Percentiles rank a stretch among this genome's conserved stretches.
phyloP scores from a whole-genome alignment of 2,329 filamentous ascomycete genomes.

The Byssochlamys sp. region DNA sequence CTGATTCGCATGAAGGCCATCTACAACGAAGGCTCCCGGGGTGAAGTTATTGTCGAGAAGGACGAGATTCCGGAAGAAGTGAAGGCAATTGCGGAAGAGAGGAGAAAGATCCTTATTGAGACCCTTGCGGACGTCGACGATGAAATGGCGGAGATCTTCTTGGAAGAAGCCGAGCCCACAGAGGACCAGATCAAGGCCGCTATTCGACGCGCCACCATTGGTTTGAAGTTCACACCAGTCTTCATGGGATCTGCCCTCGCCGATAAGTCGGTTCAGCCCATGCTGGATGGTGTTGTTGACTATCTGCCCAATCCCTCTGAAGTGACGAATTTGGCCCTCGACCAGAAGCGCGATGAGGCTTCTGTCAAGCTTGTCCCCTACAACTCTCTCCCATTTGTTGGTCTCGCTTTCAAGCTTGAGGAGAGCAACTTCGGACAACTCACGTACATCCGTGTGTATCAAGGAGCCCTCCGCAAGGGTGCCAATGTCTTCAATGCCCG shows the following conservation, averaged over 20 bases:
- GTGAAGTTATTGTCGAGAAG: slow-evolving; percentile 64
- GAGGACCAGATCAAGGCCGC: slow-evolving; percentile 79
- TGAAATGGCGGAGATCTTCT: slow-evolving; percentile 88
- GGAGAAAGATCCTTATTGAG: slow-evolving; percentile 77
- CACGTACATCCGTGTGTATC: slow-evolving; percentile 97
- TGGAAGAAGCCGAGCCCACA: slow-evolving; percentile 75
- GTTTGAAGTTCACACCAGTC: slow-evolving; percentile 82
- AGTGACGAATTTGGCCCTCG: slow-evolving; percentile 79
- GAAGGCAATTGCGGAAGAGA: slow-evolving; percentile 66
- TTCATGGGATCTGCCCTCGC: slow-evolving; percentile 93
- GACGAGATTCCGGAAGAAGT: slow-evolving; percentile 78
- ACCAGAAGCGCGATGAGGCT: slow-evolving; percentile 67
- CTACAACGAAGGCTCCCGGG: slow-evolving; percentile 78
- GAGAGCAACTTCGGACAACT: slow-evolving; percentile 97
- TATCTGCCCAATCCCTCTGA: slow-evolving; percentile 87
- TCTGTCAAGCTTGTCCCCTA: slow-evolving; percentile 83
- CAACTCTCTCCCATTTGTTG: slow-evolving; percentile 86
- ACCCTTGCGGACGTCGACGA: slow-evolving; percentile 95
- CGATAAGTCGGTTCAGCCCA: slow-evolving; percentile 88
- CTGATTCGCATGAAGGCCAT: slow-evolving; percentile 84
- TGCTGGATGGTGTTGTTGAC: slow-evolving; percentile 93
- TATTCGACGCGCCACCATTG: slow-evolving; percentile 81
- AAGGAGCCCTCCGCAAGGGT: slow-evolving; percentile 80
- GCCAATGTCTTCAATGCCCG: slow-evolving; percentile 87
- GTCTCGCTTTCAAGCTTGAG: slow-evolving; percentile 95